phyloP scores from a whole-genome alignment of 305 asterid species.

The Fraxinus albicans region DNA sequence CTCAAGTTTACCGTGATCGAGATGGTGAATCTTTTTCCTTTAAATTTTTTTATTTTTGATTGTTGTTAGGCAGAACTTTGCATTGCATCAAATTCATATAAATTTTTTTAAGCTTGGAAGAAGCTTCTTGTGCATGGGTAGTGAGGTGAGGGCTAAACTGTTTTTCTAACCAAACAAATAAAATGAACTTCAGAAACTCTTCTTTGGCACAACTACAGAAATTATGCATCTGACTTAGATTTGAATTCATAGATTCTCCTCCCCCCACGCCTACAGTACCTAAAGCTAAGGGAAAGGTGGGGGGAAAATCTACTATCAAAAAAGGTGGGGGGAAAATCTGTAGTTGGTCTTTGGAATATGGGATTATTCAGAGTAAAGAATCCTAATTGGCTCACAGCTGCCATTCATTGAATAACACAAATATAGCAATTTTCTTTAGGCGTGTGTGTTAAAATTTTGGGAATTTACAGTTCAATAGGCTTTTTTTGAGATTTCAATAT shows the following conservation, averaged over 20 bases:
- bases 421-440: not conserved
- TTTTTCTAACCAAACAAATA: not conserved
- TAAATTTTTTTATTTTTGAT: not conserved
- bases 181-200: not conserved
- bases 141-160: not conserved
- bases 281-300: not conserved
- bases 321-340: not conserved
- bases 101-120: too few species aligned
- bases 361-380: not conserved
- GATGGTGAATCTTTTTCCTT: conserved; percentile 42
- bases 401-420: not conserved
- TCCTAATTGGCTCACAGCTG: not conserved
- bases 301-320: not conserved
- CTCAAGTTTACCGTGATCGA: conserved; percentile 79
- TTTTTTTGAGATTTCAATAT: not conserved
- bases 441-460: not conserved
- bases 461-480: not conserved
- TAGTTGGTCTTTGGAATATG: not conserved
- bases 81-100: not conserved
- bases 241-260: not conserved
- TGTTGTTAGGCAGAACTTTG: not conserved
- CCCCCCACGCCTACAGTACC: not conserved
- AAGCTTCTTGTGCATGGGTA: not conserved
- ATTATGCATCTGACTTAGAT: not conserved
- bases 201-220: not conserved